Conservation (phyloP, 2,329 filamentous ascomycete species). For the Didymosphaeria variabile region DNA sequence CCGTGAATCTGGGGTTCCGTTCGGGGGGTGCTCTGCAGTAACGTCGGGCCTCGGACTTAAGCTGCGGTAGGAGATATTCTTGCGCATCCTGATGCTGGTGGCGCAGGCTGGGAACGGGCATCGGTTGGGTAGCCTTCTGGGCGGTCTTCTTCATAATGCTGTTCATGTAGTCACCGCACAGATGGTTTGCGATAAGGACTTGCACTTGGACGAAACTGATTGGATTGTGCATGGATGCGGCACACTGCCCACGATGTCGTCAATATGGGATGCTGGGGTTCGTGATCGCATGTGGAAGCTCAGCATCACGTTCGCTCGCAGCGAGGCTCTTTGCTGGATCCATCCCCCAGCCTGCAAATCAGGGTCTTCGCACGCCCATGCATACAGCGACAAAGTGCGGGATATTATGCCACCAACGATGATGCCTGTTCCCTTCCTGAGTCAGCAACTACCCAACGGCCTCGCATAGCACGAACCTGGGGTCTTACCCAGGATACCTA, state of each 20-base stretch:
- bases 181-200: not conserved
- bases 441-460: not conserved
- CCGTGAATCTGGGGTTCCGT: not conserved
- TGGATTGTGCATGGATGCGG: not conserved
- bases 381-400: not conserved
- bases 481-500: not conserved
- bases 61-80: slow-evolving; percentile 14
- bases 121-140: not conserved
- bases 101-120: slow-evolving; percentile 1
- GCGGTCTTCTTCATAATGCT: not conserved
- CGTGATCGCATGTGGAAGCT: not conserved
- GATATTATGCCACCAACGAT: not conserved
- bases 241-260: not conserved
- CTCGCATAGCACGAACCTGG: not conserved
- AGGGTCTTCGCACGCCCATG: not conserved
- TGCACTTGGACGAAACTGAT: not conserved
- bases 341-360: not conserved
- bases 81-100: not conserved
- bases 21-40: not conserved
- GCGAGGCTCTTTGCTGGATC: not conserved
- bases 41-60: slow-evolving; percentile 11
- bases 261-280: no score
- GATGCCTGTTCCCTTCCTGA: not conserved
- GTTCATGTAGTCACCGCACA: not conserved
- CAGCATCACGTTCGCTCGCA: not conserved